A percentile compares a stretch with the other conserved stretches of the same genome.
These are phyloP conservation scores for Alternaria sp. DNA, from an alignment of 2,329 filamentous ascomycete species.

Conservation along the genomic window DNA sequence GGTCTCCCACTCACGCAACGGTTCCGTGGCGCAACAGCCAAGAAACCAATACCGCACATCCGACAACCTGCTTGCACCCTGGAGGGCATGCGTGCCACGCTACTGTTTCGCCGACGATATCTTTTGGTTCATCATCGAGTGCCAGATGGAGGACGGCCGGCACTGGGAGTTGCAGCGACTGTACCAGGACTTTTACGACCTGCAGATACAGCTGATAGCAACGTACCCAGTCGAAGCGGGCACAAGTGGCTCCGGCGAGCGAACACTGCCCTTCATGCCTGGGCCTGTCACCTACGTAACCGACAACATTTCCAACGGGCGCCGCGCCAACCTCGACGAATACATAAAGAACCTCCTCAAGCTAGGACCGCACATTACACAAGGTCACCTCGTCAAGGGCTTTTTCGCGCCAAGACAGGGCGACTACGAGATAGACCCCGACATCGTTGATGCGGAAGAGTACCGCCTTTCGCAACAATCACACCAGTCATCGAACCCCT, in stretches of 20 bases:
- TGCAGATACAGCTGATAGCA: slow-evolving; percentile 92
- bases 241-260: slow-evolving; percentile 74
- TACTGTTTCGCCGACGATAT: slow-evolving; percentile 98
- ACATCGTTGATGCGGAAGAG: slow-evolving; percentile 66
- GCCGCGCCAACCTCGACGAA: slow-evolving; percentile 89
- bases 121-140: slow-evolving; percentile 98
- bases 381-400: slow-evolving; percentile 82
- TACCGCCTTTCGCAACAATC: slow-evolving; percentile 72
- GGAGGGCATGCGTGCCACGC: slow-evolving; percentile 83
- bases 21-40: slow-evolving; percentile 46
- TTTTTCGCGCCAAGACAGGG: slow-evolving; percentile 90
- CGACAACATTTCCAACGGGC: slow-evolving; percentile 93
- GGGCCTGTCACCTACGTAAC: slow-evolving; percentile 97
- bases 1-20: slow-evolving; percentile 43
- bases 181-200: slow-evolving; percentile 99
- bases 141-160: slow-evolving; percentile 84
- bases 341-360: slow-evolving; percentile 91
- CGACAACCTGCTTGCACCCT: slow-evolving; percentile 70
- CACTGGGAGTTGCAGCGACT: slow-evolving; percentile 93
- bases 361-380: slow-evolving; percentile 83
- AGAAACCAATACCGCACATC: slow-evolving; percentile 47
- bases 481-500: slow-evolving; percentile 47
- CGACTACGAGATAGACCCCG: slow-evolving; percentile 89
- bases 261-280: slow-evolving; percentile 94
- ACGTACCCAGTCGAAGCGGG: slow-evolving; percentile 92